A percentile compares a stretch with the other conserved stretches of the same genome.
phyloP scores from a whole-genome alignment of 139 green algal species.

The Auxenochlorella protothecoides region DNA sequence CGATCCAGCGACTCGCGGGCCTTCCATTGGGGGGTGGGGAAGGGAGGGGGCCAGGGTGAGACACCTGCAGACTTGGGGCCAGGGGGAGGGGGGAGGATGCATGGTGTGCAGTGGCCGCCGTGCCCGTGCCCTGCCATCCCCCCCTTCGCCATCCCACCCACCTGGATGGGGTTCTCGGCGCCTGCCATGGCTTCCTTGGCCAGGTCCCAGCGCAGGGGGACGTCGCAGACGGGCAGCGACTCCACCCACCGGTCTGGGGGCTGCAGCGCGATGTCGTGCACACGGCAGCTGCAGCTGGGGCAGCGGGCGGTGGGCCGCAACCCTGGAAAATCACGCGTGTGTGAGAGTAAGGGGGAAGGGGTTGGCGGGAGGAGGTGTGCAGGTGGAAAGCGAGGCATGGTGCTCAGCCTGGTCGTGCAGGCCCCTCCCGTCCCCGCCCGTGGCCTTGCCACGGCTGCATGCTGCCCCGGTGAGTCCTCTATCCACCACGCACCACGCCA shows the following conservation, averaged over 20 bases:
- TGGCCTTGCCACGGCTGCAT: not conserved
- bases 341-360: not conserved
- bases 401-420: not conserved
- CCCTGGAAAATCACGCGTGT: constrained; percentile 6
- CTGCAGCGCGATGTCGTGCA: constrained; percentile 23
- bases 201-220: constrained; percentile 25
- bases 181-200: constrained; percentile 2
- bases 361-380: too few relatives aligned
- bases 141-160: not conserved
- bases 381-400: too few relatives aligned
- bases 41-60: not conserved
- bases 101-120: not conserved
- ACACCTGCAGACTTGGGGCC: not conserved
- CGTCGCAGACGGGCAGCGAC: constrained; percentile 11
- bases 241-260: constrained; percentile 5
- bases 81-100: not conserved
- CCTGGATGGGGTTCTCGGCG: not conserved
- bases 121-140: not conserved
- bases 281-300: constrained; percentile 11
- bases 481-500: not conserved
- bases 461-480: not conserved
- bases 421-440: not conserved
- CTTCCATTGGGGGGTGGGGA: not conserved
- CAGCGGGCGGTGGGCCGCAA: constrained; percentile 14
- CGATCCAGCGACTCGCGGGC: constrained; percentile 14